phyloP scores from a whole-genome alignment of 257 asterid genomes.

The Penstemon newberryi region DNA sequence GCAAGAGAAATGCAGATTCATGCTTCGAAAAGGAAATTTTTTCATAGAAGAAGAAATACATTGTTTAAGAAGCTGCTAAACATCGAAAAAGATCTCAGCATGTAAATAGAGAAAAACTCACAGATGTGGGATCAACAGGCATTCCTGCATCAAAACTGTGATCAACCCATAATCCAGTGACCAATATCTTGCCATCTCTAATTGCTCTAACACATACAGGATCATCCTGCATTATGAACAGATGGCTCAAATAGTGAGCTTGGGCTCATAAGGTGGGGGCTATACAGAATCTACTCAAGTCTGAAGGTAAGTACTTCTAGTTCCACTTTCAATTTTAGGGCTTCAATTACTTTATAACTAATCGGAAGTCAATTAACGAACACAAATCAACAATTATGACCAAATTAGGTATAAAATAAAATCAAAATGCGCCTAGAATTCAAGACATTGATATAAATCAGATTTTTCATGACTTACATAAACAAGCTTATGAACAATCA shows the following conservation, averaged over 20 bases:
- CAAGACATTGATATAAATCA: neutral
- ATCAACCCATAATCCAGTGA: conserved; percentile 79
- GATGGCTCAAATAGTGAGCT: neutral
- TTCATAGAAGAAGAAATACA: conserved; percentile 6
- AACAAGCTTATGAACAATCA: conserved; percentile 63
- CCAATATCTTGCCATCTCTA: conserved; percentile 67
- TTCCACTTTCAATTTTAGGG: neutral
- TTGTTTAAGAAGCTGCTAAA: neutral
- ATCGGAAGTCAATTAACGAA: neutral
- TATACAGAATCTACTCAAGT: neutral
- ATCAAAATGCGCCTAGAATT: neutral
- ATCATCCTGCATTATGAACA: conserved; percentile 59
- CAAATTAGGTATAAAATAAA: neutral
- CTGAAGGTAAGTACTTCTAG: neutral
- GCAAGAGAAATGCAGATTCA: conserved; percentile 13
- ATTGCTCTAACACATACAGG: conserved; percentile 79
- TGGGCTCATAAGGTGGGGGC: neutral
- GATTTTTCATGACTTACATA: conserved; percentile 49
- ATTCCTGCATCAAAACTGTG: conserved; percentile 67
- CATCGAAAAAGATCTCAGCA: neutral
- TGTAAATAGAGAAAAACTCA: conserved; percentile 38
- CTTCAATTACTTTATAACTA: neutral
- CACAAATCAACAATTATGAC: neutral
- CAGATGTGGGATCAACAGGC: conserved; percentile 53
- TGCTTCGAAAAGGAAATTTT: neutral